phyloP scores from a whole-genome alignment of 257 asterid species.

The Coffea canephora region DNA sequence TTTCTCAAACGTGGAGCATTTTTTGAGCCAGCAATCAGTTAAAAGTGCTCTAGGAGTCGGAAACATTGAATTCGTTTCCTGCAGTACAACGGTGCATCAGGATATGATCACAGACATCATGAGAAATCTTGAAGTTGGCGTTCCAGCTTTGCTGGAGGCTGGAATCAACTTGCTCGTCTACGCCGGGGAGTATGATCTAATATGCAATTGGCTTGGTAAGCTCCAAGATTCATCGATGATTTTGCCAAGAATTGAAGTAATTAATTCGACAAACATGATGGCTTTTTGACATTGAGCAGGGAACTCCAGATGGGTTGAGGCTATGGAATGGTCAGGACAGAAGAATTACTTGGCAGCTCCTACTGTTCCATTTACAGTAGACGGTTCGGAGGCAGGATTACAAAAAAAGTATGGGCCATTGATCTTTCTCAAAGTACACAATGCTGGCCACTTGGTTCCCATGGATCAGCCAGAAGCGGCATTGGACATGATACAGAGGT shows the following conservation, averaged over 20 bases:
- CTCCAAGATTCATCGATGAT: not conserved
- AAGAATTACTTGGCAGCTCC: constrained; percentile 36
- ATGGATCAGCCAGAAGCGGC: constrained; percentile 79
- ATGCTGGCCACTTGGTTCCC: constrained; percentile 80
- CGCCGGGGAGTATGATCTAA: constrained; percentile 76
- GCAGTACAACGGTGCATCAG: constrained; percentile 26
- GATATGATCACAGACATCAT: not conserved
- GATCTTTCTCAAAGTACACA: constrained; percentile 54
- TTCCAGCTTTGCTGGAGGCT: constrained; percentile 58
- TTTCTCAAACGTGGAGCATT: constrained; percentile 51
- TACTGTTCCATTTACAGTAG: constrained; percentile 42
- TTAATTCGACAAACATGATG: no score
- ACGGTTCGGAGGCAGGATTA: constrained; percentile 43
- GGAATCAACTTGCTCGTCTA: constrained; percentile 55
- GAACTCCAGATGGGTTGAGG: constrained; percentile 72
- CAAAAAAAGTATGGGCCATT: constrained; percentile 53
- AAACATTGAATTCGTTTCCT: constrained; percentile 50
- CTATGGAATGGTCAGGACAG: constrained; percentile 61
- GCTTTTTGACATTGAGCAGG: constrained; percentile 32
- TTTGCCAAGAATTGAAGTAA: not conserved
- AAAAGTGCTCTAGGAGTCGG: constrained; percentile 58
- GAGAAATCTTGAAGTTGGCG: constrained; percentile 45
- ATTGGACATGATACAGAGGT: constrained; percentile 57
- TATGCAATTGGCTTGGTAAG: constrained; percentile 74
- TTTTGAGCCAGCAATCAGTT: constrained; percentile 38